Evolutionary conservation across 2,329 filamentous ascomycete species (phyloP).

Genomic region (Chrysoporthe cubensis): DNA sequence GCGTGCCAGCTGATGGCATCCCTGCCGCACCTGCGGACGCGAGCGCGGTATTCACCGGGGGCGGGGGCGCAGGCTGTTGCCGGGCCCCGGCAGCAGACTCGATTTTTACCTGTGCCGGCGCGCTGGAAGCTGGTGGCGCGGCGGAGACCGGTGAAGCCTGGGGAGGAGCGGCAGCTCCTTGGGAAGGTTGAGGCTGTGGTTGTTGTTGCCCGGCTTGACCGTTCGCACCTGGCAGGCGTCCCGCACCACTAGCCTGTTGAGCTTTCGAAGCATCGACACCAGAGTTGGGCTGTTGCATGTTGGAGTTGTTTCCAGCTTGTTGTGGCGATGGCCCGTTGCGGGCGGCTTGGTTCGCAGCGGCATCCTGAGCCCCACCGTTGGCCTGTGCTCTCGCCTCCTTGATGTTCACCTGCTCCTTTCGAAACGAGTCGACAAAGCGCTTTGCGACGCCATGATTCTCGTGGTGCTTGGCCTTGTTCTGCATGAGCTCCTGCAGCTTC

Average conservation of each 20-base stretch:
- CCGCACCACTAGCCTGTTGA: constrained; percentile 41
- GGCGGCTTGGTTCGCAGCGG: constrained; percentile 26
- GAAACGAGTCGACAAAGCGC: constrained; percentile 52
- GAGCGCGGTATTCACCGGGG: constrained; percentile 35
- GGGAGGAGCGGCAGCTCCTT: constrained; percentile 23
- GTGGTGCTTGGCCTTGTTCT: constrained; percentile 48
- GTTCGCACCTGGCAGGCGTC: constrained; percentile 33
- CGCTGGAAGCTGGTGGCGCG: constrained; percentile 29
- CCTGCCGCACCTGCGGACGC: constrained; percentile 40
- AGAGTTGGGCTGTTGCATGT: constrained; percentile 42
- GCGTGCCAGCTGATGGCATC: constrained; percentile 49
- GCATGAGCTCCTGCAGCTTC: constrained; percentile 46
- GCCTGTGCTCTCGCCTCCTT: constrained; percentile 33
- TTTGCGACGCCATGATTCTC: constrained; percentile 53
- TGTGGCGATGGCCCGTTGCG: constrained; percentile 24
- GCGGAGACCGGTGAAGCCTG: constrained; percentile 32
- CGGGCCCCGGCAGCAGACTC: constrained; percentile 40
- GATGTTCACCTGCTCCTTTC: constrained; percentile 48
- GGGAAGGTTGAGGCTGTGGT: constrained; percentile 31
- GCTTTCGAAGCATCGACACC: constrained; percentile 52
- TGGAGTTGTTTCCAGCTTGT: constrained; percentile 32
- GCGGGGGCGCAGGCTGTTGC: constrained; percentile 32
- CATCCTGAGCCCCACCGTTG: constrained; percentile 28
- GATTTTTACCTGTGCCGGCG: constrained; percentile 40
- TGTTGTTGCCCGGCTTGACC: constrained; percentile 29